Base-by-base conservation (phyloP, 805 yeast genomes). In the Jamesozyma lodderae region DNA sequence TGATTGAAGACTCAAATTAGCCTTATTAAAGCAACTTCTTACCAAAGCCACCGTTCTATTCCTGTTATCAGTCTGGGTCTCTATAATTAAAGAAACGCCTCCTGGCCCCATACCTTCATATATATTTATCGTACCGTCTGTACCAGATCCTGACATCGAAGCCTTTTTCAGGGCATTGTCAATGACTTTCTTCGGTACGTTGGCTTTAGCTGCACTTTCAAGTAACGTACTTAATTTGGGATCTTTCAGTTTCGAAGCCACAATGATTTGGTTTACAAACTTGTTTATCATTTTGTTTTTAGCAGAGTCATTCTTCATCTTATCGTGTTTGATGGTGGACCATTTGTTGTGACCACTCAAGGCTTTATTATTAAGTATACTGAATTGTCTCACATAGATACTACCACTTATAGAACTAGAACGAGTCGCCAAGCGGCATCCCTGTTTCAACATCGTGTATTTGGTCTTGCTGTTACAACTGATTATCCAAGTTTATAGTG, bases 61-160 rank as follows among this genome's bases (percentile, higher is more conserved):
- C 59, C 82, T 85, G 60, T 86, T 90, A 55, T 90, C 96, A 0
- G 97, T 90, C 35, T 78, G 68, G 0, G 95, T 88, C 52, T 86
- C 95, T 4, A 90, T 77, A 4, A 90, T 72, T 33, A 87, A 68
- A 0, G 95, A 83, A 2, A 84, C 84, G 2, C 96, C 96, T 1
- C 88, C 94, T 0, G 96, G 96, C 0, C 90, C 96, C 58, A 87
- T 67, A 13, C 92, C 95, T 57, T 92, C 97, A 60, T 88, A 92
- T 9, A 73, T 57, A 26, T 68, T 62, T 21, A 70, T 65, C 35
- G 75, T 78, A 11, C 46, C 47, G 16, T 45, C 43, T 1, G 88
- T 94, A 3, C 45, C 41, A 27, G 40, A 37, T 1, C 94, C 95
- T 1, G 79, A 68, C 14, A 11, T 9, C 9, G 29, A 22, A 7